Evolutionary conservation across 179 eudicot species (phyloP).

Genomic region (Sideroxylon spinosum): DNA sequence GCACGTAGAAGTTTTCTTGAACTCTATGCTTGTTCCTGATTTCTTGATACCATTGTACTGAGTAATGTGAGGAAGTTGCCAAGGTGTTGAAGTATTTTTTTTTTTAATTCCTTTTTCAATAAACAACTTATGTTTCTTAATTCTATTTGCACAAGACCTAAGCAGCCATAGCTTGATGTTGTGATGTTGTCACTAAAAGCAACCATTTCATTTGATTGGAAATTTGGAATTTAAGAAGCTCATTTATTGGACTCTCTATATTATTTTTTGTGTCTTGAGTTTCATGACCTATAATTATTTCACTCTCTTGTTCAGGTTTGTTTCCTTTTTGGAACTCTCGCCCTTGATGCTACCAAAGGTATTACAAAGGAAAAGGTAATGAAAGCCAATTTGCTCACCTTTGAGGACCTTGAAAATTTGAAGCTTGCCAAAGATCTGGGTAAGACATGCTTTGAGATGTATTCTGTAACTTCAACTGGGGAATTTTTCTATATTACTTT

Average conservation of each 20-base stretch:
- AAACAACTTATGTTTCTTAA: not conserved
- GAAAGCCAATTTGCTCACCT: conserved; percentile 55
- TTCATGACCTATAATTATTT: not conserved
- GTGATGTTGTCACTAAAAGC: too few relatives aligned
- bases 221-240: too few relatives aligned
- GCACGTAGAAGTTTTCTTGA: not conserved
- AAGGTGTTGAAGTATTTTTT: not conserved
- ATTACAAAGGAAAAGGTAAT: conserved; percentile 65
- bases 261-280: not conserved
- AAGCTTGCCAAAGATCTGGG: conserved; percentile 90
- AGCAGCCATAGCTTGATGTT: not conserved
- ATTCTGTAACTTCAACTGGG: conserved; percentile 70
- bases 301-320: conserved; percentile 58
- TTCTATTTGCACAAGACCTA: not conserved
- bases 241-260: not conserved
- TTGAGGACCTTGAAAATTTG: conserved; percentile 76
- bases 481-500: not conserved
- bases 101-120: not conserved
- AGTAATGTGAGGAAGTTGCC: not conserved
- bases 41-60: not conserved
- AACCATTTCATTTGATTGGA: too few relatives aligned
- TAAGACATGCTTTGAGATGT: conserved; percentile 89
- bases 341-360: conserved; percentile 96
- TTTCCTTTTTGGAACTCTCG: conserved; percentile 91
- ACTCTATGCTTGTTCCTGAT: not conserved